A percentile compares a stretch with the other conserved stretches of the same genome.
Conservation (phyloP, 805 yeast genomes). For the Suhomyces emberorum region DNA sequence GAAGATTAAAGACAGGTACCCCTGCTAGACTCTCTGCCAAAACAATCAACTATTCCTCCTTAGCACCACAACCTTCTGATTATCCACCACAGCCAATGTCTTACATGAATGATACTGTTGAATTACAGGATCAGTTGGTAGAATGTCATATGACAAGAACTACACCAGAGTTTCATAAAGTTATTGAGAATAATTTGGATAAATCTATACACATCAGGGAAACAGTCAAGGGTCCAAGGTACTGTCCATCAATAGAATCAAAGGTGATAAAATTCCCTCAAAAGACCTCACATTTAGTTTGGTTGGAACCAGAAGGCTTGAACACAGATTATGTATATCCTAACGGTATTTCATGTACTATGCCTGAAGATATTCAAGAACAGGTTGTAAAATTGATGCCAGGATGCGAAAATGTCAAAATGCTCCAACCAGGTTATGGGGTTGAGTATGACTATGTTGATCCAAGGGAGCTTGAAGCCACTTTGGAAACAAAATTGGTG, state of each 20-base stretch:
- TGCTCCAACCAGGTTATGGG: slow-evolving; percentile 97
- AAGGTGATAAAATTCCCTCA: slow-evolving; percentile 79
- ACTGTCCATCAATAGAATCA: slow-evolving; percentile 95
- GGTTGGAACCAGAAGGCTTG: slow-evolving; percentile 97
- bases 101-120: slow-evolving; percentile 66
- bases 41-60: slow-evolving; percentile 63
- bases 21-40: slow-evolving; percentile 82
- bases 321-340: slow-evolving; percentile 89
- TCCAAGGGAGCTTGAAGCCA: slow-evolving; percentile 77
- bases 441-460: slow-evolving; percentile 97
- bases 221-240: slow-evolving; percentile 93
- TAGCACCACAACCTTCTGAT: slow-evolving; percentile 77
- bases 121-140: slow-evolving; percentile 54
- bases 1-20: slow-evolving; percentile 94
- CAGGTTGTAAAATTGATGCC: slow-evolving; percentile 72
- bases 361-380: slow-evolving; percentile 91
- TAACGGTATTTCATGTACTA: slow-evolving; percentile 91
- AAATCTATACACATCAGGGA: slow-evolving; percentile 88
- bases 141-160: slow-evolving; percentile 78
- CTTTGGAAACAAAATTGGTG: slow-evolving; percentile 78
- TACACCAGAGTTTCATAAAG: slow-evolving; percentile 66
- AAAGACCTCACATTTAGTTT: slow-evolving; percentile 72
- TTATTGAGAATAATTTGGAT: slow-evolving; percentile 67
- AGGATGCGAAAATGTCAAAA: slow-evolving; percentile 83
- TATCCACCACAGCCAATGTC: slow-evolving; percentile 88